Evolutionary conservation across 768 basidiomycete genomes (phyloP), one percentile per base, ranked within the genome.

Genomic region (Auriculariales sp.): DNA sequence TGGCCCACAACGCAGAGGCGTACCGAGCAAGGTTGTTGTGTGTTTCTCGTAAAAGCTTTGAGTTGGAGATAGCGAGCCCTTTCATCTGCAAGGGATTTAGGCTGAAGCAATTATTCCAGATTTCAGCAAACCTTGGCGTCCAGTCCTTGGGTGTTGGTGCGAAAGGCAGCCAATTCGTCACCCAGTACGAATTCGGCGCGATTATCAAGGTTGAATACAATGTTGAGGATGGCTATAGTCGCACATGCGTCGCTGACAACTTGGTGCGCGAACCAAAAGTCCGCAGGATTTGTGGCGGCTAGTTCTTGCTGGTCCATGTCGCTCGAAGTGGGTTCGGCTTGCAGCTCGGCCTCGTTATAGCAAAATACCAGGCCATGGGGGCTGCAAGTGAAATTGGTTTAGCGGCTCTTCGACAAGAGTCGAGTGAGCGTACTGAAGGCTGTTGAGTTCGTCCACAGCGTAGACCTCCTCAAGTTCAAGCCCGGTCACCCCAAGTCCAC

Each of bases 241-340:
- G 77, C 78, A 57, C 79, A 81, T 3, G 79, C 77, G 56, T 81
- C 78, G 55, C 76, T 72, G 61, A 72, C 77, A 24, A 82, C 68
- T 59, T 82, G 79, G 60, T 81, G 78, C 9, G 79, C 78, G 54
- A 79, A 82, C 79, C 79, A 82, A 7, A 81, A 71, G 9, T 32
- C 71, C 9, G 73, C 71, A 2, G 77, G 71, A 57, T 78, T 74
- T 27, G 71, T 53, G 25, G 58, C 51, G 55, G 72, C 72, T 2
- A 64, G 58, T 4, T 70, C 60, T 28, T 69, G 63, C 57, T 73
- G 70, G 3, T 62, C 46, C 55, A 77, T 75, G 53, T 73, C 72
- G 15, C 60, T 62, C 73, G 76, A 79, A 50, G 74, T 61, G 58
- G 12, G 14, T 4, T 44, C 39, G 3, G 5, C 22, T 24, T 44